Evolutionary conservation across 2,329 filamentous ascomycete genomes (phyloP), one percentile per base, ranked within the genome.

Genomic region (Claviceps sp.): DNA sequence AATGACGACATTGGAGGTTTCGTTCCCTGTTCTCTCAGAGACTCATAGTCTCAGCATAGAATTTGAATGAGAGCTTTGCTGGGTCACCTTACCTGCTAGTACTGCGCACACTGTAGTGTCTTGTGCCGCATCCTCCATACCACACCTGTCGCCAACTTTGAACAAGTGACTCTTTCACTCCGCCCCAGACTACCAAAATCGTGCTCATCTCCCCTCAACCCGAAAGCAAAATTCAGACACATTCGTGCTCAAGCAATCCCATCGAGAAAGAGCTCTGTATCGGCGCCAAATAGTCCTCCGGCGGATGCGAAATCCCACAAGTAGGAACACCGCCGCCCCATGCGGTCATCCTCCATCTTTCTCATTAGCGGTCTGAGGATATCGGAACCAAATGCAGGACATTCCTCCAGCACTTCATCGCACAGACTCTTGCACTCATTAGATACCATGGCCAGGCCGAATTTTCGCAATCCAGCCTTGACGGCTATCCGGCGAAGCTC

Each of bases 361-460:
- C 37, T 48, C 47, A 48, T 48, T n/a, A 48, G 47, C 47, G 47
- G 47, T 24, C 37, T 37, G 22, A 48, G 47, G 18, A 48, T 41
- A 24, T 48, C 47, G 37, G 47, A 41, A 16, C 37, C 47, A 30
- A 48, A 48, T 7, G 22, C 47, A 20, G 47, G 47, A 1, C 37
- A 48, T 16, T 26, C 22, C 13, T 22, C 16, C 37, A 48, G 22
- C n/a, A 48, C 47, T 5, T 41, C 47, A 24, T 48, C 37, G 6
- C 47, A 48, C 37, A 48, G 30, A 7, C 8, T 14, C 37, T 11
- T 41, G 47, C 37, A 48, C 47, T n/a, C 20, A 5, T 41, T 24
- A 0, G 37, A 48, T 22, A 48, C 47, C 47, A 48, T 48, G 22
- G 47, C 47, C 13, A 24, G 14, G 9, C 47, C 47, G 16, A 48